Base-by-base conservation (phyloP, 148 eudicot genomes). In the Camellia japonica region DNA sequence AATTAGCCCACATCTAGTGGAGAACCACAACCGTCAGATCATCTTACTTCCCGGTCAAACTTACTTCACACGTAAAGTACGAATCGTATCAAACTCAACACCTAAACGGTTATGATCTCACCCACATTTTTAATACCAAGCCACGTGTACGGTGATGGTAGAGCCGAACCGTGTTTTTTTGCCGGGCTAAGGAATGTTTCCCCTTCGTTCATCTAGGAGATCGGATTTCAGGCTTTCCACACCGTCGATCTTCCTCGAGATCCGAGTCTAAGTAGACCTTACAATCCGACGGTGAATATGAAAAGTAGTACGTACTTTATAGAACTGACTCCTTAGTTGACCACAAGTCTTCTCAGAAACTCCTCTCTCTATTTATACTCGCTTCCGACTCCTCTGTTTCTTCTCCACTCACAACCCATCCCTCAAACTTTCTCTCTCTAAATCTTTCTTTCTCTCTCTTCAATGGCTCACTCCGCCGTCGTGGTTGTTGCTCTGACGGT, bases 21-120 rank as follows among this genome's bases (percentile, higher is more conserved):
- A n/a, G 54, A 18, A 5, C 47, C 54, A 69, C 73, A 69, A 69
- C 73, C 73, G 73, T 69, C 23, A 16, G 73, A 69, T 69, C 15
- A 6, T 23, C 13, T 69, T 20, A 69, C 73, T 69, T 69, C 7
- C 54, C 23, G 73, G 54, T 69, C 73, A 69, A 68, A 44, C 73
- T 15, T 69, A 6, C 51, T 15, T 16, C 44, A 69, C 71, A 13
- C 16, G 18, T 6, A 23, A 11, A 20, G 23, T 20, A 0, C 10
- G 68, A 23, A 19, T 23, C 20, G 42, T 10, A 7, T 60, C 18
- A 7, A 7, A 54, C 14, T 56, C 16, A 14, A 23, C 41, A 63
- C 20, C 67, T 7, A 8, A 1, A 63, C 67, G 8, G 67, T 63
- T 12, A 9, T 11, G 60, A 14, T 56, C 60, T 56, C 38, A 30